Evolutionary conservation across 768 basidiomycete genomes (phyloP).

Genomic region (Lepiota subincarnata): DNA sequence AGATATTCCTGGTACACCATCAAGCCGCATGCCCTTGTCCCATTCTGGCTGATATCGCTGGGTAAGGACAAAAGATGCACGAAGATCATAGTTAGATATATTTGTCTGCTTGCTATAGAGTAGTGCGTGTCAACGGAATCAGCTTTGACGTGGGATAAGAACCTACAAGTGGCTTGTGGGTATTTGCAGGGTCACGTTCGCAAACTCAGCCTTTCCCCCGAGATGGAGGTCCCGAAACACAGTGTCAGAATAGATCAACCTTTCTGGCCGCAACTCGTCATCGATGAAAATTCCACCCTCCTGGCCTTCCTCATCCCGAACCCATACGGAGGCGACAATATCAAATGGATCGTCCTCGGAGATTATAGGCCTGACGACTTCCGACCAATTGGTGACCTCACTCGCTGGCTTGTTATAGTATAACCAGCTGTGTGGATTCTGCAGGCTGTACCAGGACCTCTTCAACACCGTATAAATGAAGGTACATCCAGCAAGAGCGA

Average conservation of each 20-base stretch:
- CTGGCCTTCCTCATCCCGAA: conserved; percentile 2
- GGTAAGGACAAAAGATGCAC: conserved; percentile 30
- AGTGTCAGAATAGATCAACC: conserved; percentile 23
- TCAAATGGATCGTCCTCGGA: conserved; percentile 15
- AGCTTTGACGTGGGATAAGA: neutral
- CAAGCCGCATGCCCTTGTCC: too few relatives aligned
- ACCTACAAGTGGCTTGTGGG: conserved; percentile 30
- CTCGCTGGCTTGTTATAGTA: neutral
- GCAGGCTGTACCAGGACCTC: too few relatives aligned
- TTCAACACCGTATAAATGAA: too few relatives aligned
- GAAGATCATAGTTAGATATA: conserved; percentile 29
- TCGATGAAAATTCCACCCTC: neutral
- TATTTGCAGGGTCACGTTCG: conserved; percentile 22
- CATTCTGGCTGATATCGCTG: too few relatives aligned
- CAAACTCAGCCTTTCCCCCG: conserved; percentile 21
- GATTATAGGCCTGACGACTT: conserved; percentile 18
- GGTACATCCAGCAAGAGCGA: too few relatives aligned
- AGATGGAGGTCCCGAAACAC: conserved; percentile 25
- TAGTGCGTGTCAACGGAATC: neutral
- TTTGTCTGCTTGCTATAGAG: conserved; percentile 18
- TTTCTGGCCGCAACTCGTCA: conserved; percentile 11
- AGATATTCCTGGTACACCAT: conserved; percentile 19
- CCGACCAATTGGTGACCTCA: conserved; percentile 4
- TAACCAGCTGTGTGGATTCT: conserved; percentile 2
- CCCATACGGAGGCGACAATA: conserved; percentile 18